Evolutionary conservation across 2,329 filamentous ascomycete genomes (phyloP).

Genomic region (Aspergillus sergii): DNA sequence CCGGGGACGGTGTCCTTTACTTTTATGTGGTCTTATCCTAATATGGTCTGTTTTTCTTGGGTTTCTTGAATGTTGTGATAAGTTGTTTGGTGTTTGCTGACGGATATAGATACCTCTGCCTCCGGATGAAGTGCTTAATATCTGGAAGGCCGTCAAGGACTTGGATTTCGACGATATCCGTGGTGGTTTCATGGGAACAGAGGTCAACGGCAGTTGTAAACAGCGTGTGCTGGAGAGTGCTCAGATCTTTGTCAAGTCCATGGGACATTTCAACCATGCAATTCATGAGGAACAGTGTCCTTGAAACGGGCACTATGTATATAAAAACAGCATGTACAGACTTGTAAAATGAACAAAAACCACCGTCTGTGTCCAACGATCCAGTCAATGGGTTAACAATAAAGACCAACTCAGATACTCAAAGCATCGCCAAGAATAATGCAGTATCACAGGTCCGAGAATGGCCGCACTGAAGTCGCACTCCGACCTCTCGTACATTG

Average conservation of each 20-base stretch:
- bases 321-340: background rate
- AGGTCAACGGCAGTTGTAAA: constrained; percentile 65
- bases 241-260: constrained; percentile 66
- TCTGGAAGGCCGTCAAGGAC: constrained; percentile 68
- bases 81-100: constrained; percentile 9
- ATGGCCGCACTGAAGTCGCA: constrained; percentile 32
- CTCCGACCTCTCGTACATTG: constrained; percentile 26
- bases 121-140: constrained; percentile 63
- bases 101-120: constrained; percentile 66
- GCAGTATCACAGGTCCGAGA: constrained; percentile 29
- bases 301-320: constrained; percentile 1
- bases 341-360: background rate
- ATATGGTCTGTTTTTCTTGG: constrained; percentile 45
- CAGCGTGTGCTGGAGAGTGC: constrained; percentile 71
- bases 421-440: background rate
- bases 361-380: background rate
- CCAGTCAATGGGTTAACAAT: background rate
- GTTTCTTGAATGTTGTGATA: constrained; percentile 18
- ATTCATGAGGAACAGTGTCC: constrained; percentile 29
- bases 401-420: background rate
- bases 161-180: constrained; percentile 68
- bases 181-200: constrained; percentile 66
- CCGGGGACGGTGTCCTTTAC: constrained; percentile 57
- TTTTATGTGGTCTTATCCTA: constrained; percentile 78
- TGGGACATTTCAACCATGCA: constrained; percentile 38